Conservation (phyloP, 371 early-diverging fungal species). For the Syncephalastrum contaminatum region DNA sequence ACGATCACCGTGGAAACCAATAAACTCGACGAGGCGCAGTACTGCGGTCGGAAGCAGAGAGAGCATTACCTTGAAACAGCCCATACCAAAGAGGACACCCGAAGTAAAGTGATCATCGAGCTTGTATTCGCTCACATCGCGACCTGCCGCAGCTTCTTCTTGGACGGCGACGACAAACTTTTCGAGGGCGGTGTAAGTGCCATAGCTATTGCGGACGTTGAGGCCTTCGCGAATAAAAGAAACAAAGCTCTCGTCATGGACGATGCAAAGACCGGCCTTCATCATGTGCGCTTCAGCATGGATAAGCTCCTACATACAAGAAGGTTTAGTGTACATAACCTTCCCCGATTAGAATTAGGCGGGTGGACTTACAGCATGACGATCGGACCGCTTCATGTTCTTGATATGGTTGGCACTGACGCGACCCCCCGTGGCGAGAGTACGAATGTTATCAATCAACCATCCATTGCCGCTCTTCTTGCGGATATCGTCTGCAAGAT, state of each 20-base stretch:
- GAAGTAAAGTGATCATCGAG: constrained; percentile 68
- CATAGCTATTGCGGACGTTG: constrained; percentile 59
- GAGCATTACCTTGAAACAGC: constrained; percentile 65
- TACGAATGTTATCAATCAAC: constrained; percentile 21
- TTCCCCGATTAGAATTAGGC: not conserved
- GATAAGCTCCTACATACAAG: constrained; percentile 55
- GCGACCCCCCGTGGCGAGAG: constrained; percentile 20
- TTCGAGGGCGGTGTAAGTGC: constrained; percentile 52
- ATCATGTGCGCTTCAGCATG: constrained; percentile 65
- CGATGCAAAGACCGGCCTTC: constrained; percentile 59
- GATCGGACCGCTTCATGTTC: constrained; percentile 54
- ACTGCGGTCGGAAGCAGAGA: constrained; percentile 63
- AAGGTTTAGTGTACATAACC: not conserved
- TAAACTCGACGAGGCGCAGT: constrained; percentile 63
- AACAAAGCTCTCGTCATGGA: constrained; percentile 63
- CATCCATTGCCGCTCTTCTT: constrained; percentile 28
- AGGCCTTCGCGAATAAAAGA: constrained; percentile 69
- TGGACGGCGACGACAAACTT: constrained; percentile 44
- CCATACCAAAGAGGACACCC: constrained; percentile 66
- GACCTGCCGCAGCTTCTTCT: constrained; percentile 35
- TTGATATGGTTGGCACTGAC: constrained; percentile 31
- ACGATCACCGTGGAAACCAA: constrained; percentile 70
- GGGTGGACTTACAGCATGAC: constrained; percentile 52
- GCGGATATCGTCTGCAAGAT: constrained; percentile 43
- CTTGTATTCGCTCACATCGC: constrained; percentile 22